Evolutionary conservation across 805 yeast species (phyloP).

Genomic region (Myxozyma udenii): DNA sequence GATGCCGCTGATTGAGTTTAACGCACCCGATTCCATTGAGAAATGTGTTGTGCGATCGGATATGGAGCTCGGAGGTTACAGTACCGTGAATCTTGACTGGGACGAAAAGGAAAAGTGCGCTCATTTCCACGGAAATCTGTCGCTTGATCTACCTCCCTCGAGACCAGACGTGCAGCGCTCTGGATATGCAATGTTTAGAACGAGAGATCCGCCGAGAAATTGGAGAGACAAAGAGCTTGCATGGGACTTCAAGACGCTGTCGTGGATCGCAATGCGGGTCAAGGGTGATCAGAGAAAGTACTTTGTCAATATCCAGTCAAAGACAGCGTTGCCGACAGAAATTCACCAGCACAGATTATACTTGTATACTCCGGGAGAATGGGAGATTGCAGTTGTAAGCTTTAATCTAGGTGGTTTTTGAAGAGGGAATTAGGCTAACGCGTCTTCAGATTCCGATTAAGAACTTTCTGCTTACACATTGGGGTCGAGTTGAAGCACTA

Average conservation of each 20-base stretch:
- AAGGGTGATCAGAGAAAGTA: slow-evolving; percentile 51
- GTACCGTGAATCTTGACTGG: slow-evolving; percentile 56
- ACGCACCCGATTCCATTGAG: slow-evolving; percentile 47
- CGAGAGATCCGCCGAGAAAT: slow-evolving; percentile 57
- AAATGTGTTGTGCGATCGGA: slow-evolving; percentile 64
- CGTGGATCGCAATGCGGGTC: slow-evolving; percentile 54
- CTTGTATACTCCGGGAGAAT: slow-evolving; percentile 63
- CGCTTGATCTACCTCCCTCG: slow-evolving; percentile 62
- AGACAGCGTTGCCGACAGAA: slow-evolving; percentile 72
- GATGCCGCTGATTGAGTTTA: slow-evolving; percentile 63
- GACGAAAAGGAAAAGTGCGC: slow-evolving; percentile 48
- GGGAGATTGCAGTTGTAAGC: slow-evolving; percentile 71
- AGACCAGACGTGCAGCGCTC: slow-evolving; percentile 62
- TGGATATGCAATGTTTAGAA: slow-evolving; percentile 81
- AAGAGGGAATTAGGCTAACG: not conserved
- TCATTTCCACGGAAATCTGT: slow-evolving; percentile 66
- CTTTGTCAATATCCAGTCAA: slow-evolving; percentile 76
- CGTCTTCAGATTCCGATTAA: slow-evolving; percentile 53
- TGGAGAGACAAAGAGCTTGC: slow-evolving; percentile 41
- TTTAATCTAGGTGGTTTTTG: too few species aligned
- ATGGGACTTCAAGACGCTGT: slow-evolving; percentile 70
- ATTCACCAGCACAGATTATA: slow-evolving; percentile 79
- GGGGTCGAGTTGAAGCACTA: slow-evolving; percentile 61
- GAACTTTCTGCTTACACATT: slow-evolving; percentile 78
- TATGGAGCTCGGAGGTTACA: slow-evolving; percentile 73